Evolutionary conservation across 2,329 filamentous ascomycete species (phyloP), one percentile per base, ranked within the genome.

Genomic region (Rutstroemia sp.): DNA sequence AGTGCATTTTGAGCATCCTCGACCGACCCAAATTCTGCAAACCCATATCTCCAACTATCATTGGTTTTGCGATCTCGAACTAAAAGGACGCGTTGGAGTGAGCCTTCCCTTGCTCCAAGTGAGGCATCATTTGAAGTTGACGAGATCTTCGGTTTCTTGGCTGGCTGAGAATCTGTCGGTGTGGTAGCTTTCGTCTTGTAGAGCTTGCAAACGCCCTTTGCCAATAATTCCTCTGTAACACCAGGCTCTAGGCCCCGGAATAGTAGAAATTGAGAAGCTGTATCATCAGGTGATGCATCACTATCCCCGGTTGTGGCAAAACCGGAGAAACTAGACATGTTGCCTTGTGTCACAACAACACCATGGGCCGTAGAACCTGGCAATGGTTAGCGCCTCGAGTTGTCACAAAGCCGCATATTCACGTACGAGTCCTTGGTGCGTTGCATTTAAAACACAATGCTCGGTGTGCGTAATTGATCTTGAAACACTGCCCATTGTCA

Each of bases 11-110:
- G 79, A 2, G 89, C 88, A 69, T 94, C 88, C 68, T 87, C 83
- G 17, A 89, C 75, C 0, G 82, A 87, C 64, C 82, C 85, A 68
- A 92, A 95, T 69, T 95, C 89, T 1, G 85, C 89, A 70, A 95
- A 95, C 0, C 89, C 89, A 64, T 89, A 95, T 62, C 85, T 82
- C 78, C 88, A 88, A 51, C 86, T 89, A 58, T 88, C 84, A 54
- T 89, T 80, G 4, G 78, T 86, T 58, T 76, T 78, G 46, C 84
- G 79, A 67, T 92, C 87, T 55, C 89, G 82, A 65, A 94, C 84
- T 25, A 95, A 73, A 59, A 94, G 81, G 1, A 94, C 83, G 51
- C 89, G 83, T 59, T 87, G 82, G 8, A 95, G 73, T n/a, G 88
- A 89, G 19, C 85, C 84, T 34, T 86, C 83, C 56, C 79, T 81